Conservation (phyloP, 306 rosid species). For the Crataegus laevigata region DNA sequence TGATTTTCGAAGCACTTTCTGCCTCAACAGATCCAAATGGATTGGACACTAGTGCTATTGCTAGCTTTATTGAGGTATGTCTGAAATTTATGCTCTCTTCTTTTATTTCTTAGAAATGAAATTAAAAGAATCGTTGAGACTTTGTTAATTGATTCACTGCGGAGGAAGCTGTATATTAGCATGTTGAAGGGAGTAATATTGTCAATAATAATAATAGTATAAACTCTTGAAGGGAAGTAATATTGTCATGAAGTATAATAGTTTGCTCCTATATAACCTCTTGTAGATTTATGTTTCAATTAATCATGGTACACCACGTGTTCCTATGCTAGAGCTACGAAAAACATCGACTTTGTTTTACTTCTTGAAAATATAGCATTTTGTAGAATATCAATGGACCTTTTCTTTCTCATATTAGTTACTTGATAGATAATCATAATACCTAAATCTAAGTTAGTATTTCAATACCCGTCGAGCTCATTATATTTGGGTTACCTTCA, state of each 20-base stretch:
- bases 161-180: background rate
- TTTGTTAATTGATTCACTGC: background rate
- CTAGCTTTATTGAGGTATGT: constrained; percentile 32
- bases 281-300: background rate
- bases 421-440: background rate
- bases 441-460: background rate
- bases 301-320: background rate
- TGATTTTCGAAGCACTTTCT: constrained; percentile 35
- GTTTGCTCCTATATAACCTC: background rate
- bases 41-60: constrained; percentile 30
- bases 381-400: background rate
- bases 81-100: background rate
- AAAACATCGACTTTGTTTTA: background rate
- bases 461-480: background rate
- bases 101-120: background rate
- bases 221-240: background rate
- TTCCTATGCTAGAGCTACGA: background rate
- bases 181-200: background rate
- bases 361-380: background rate
- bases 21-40: constrained; percentile 27
- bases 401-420: background rate
- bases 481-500: background rate
- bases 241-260: background rate
- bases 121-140: background rate
- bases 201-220: background rate